Percentiles rank a stretch among this genome's conserved stretches.
phyloP scores from a whole-genome alignment of 176 grass and related monocot species.

The Musa beccarii region DNA sequence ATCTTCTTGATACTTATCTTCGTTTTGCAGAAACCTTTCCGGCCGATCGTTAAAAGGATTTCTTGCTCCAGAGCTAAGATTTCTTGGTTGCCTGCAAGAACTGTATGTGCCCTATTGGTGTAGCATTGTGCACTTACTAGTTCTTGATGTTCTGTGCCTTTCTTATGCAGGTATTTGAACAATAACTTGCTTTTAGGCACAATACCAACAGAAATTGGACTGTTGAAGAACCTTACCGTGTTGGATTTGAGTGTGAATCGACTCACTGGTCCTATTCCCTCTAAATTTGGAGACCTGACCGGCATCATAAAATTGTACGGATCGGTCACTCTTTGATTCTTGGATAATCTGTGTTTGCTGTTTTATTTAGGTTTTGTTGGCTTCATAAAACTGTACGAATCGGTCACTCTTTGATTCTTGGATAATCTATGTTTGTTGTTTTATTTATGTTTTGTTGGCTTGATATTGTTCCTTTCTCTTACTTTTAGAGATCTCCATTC shows the following conservation, averaged over 20 bases:
- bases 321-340: not conserved
- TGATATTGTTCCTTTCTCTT: slow-evolving; percentile 10
- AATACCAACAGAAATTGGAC: slow-evolving; percentile 60
- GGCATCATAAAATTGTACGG: slow-evolving; percentile 67
- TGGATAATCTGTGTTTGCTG: not conserved
- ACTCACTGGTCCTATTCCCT: slow-evolving; percentile 68
- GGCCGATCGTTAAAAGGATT: slow-evolving; percentile 82
- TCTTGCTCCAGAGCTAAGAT: slow-evolving; percentile 51
- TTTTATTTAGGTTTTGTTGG: slow-evolving; percentile 1
- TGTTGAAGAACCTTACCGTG: slow-evolving; percentile 53
- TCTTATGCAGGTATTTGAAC: slow-evolving; percentile 56
- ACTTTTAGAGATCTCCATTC: slow-evolving; percentile 61
- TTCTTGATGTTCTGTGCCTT: slow-evolving; percentile 1
- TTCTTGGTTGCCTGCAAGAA: slow-evolving; percentile 66
- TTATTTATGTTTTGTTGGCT: slow-evolving; percentile 3
- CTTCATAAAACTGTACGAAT: slow-evolving; percentile 46
- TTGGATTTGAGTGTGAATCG: slow-evolving; percentile 79
- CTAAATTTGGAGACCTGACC: slow-evolving; percentile 43
- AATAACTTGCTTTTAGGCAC: slow-evolving; percentile 74
- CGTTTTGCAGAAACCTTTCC: slow-evolving; percentile 57
- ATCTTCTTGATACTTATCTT: not conserved
- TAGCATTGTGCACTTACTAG: not conserved
- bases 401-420: not conserved
- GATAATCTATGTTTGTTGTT: not conserved
- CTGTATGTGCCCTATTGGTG: slow-evolving; percentile 36